Conservation (phyloP, 139 green algal genomes). For the Volvox reticuliferus region DNA sequence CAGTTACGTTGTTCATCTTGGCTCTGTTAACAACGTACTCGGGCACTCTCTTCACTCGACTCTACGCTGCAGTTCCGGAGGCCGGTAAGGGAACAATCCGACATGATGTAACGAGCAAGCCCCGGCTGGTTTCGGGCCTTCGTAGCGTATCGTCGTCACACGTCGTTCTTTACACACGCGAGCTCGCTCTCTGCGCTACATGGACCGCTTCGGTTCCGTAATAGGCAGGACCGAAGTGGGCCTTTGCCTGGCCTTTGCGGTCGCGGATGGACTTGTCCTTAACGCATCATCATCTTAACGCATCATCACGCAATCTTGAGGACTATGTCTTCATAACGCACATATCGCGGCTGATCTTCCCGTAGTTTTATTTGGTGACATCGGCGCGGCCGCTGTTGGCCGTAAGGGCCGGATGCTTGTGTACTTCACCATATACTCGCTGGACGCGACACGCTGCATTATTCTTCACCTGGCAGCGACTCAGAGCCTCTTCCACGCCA, state of each 20-base stretch:
- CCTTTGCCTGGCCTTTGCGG: too few species aligned
- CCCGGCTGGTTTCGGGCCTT: too few species aligned
- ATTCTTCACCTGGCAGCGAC: constrained; percentile 73
- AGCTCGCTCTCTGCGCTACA: background rate
- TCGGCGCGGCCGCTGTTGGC: constrained; percentile 60
- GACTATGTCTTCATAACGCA: background rate
- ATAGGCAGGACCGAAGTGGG: too few species aligned
- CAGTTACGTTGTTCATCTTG: constrained; percentile 15
- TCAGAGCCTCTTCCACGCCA: constrained; percentile 52
- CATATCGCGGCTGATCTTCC: background rate
- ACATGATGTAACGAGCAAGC: too few species aligned
- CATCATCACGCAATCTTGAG: too few species aligned
- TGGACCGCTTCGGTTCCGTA: background rate
- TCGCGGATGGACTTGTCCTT: too few species aligned
- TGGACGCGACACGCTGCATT: constrained; percentile 71
- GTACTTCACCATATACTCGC: constrained; percentile 65
- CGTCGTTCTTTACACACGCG: too few species aligned
- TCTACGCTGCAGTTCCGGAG: constrained; percentile 45
- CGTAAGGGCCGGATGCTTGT: constrained; percentile 47
- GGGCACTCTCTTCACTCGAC: constrained; percentile 47
- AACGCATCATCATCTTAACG: too few species aligned
- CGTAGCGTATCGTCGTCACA: too few species aligned
- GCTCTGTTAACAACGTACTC: constrained; percentile 49
- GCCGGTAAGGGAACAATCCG: constrained; percentile 25
- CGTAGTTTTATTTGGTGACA: constrained; percentile 45